Evolutionary conservation across 805 yeast species (phyloP), one percentile per base, ranked within the genome.

Genomic region (Kuraishia ogatae): DNA sequence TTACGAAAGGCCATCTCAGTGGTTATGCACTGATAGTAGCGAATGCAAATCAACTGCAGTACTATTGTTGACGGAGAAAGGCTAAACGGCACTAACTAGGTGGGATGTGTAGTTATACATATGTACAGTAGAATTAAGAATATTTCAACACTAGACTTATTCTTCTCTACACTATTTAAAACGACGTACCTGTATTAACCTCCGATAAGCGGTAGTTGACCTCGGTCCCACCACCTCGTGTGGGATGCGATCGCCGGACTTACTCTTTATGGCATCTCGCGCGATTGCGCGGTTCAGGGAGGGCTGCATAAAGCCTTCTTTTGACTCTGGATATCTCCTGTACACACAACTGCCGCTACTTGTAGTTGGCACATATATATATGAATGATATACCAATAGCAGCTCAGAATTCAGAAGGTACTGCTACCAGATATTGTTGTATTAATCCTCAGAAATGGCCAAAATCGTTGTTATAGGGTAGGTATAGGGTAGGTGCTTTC

Each of bases 391-490:
- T 7, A 35, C 13, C 15, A 13, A 11, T 11, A 35, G 13, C 4
- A 35, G 17, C 13, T 26, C 29, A 26, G 10, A 26, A 26, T 26
- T n/a, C n/a, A 26, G 10, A 26, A 26, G 8, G 5, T 26, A 26
- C 8, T 26, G 29, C 10, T 26, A 26, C 29, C 29, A 26, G 29
- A 6, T 5, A 26, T 6, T 10, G 10, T 26, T 26, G 29, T 26
- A 35, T 35, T 11, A 35, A 3, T 35, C 13, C 4, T 35, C 50
- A 49, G 50, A 11, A 2, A 62, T 62, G 66, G 61, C 62, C 1
- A 62, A 60, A 22, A 59, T 62, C 2, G 64, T 63, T 23, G 65
- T 65, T 28, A 50, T 65, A 39, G 68, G 68, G 55, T 53, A 35
- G 35, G 55, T 53, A 23, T 28, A 13, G 19, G 35, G 35, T 6